Percentiles rank a stretch among this genome's conserved stretches.
These are phyloP conservation scores for Pichia sp. DNA, from an alignment of 1,139 yeast species.

Conservation along the genomic window DNA sequence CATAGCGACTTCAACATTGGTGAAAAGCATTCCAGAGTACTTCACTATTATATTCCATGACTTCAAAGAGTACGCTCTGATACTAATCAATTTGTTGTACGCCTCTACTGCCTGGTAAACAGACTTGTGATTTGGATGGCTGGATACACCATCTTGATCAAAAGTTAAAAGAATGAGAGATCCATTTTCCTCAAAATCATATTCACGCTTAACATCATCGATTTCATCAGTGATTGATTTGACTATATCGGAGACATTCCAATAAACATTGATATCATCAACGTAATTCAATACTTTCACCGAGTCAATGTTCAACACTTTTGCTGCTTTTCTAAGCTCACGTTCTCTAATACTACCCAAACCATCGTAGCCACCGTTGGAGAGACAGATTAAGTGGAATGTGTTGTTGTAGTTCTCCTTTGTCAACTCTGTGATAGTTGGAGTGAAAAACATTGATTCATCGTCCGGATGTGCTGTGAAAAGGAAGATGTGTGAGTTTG, in stretches of 20 bases:
- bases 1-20: slow-evolving; percentile 38
- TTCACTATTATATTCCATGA: slow-evolving; percentile 47
- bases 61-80: slow-evolving; percentile 30
- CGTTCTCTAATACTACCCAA: slow-evolving; percentile 57
- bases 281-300: slow-evolving; percentile 51
- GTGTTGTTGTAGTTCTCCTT: slow-evolving; percentile 47
- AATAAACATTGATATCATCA: slow-evolving; percentile 69
- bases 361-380: slow-evolving; percentile 74
- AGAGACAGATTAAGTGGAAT: slow-evolving; percentile 63
- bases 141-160: slow-evolving; percentile 77
- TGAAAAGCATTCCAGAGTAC: slow-evolving; percentile 47
- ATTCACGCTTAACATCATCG: slow-evolving; percentile 12
- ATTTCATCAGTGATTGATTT: slow-evolving; percentile 14
- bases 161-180: slow-evolving; percentile 64
- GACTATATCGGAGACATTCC: slow-evolving; percentile 53
- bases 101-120: slow-evolving; percentile 51
- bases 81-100: slow-evolving; percentile 28
- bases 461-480: slow-evolving; percentile 97
- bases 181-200: slow-evolving; percentile 16
- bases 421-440: slow-evolving; percentile 56
- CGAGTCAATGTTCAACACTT: slow-evolving; percentile 47
- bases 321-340: slow-evolving; percentile 59
- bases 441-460: slow-evolving; percentile 96
- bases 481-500: slow-evolving; percentile 32
- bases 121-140: slow-evolving; percentile 81